Evolutionary conservation across 2,329 filamentous ascomycete genomes (phyloP), one percentile per base, ranked within the genome.

Genomic region (Cladosporium sp.): DNA sequence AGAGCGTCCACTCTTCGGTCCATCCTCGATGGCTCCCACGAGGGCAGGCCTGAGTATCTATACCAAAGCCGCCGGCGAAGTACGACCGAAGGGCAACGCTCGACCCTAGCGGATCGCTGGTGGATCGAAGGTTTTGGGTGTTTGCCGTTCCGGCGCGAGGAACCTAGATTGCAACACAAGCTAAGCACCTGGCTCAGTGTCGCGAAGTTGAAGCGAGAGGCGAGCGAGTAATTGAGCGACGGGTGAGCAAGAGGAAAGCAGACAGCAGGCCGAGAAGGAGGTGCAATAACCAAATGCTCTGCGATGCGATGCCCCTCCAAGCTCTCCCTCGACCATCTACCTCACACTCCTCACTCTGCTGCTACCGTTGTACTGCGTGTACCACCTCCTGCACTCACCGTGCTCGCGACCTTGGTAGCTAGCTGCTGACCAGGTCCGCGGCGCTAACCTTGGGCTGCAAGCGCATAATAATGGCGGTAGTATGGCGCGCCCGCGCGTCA

Each of bases 371-470:
- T 46, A 46, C 39, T 46, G 39, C 10, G n/a, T 11, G 39, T 32
- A 39, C 49, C 58, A 39, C 49, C 58, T 61, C 25, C 49, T 43
- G 18, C 49, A 34, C 49, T 56, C 46, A 43, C 49, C 49, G 32
- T 56, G 58, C 59, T 46, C 30, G 28, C 34, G 36, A 58, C 34
- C 56, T 43, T 36, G 32, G 54, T 57, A 62, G 59, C 49, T 56
- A 62, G 60, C 60, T 63, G 60, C 60, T 56, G 60, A 63, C 60
- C 60, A 63, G 60, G 36, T 56, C 36, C 21, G 10, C 60, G 60
- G 49, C 60, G 60, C 59, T 62, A 62, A 51, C 13, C 59, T 51
- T 62, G 51, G 51, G 51, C 60, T 32, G n/a, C 49, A 48, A 56
- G 60, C 60, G 60, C 60, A 56, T 63, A 63, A 56, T 63, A 63